Base-by-base conservation (phyloP, 1,284 basidiomycete genomes). In the Hemileia vastatrix region DNA sequence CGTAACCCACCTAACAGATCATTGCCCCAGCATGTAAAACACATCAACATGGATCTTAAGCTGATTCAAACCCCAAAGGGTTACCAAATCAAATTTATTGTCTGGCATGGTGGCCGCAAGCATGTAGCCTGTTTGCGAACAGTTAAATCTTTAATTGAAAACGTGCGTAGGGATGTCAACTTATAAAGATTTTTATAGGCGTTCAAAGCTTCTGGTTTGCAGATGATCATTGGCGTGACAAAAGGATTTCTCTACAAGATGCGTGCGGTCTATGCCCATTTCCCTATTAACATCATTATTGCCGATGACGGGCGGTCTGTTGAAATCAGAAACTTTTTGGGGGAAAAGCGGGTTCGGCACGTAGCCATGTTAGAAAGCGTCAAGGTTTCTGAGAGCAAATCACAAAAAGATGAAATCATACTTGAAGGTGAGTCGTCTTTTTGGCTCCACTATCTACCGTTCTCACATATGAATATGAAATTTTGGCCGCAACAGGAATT, bases 231-330 rank as follows among this genome's bases (percentile, higher is more conserved):
- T 72, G 94, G 93, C 72, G 92, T 96, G 67, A 97, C 92, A 60
- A 90, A 92, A 86, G 95, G 94, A 68, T 98, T 97, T 86, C 86
- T 87, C 76, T 99, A 99, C 86, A 98, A 98, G 87, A 76, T 76
- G 74, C 71, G 77, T 58, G 72, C 93, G 43, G 95, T 98, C 65
- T 99, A 98, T 78, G 95, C 95, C 75, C 95, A 99, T 84, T 99
- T 99, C 84, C 95, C 95, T 69, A 96, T 99, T 83, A 98, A 99
- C 83, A 87, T 90, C 77, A 97, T 98, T 79, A 91, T 97, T 76
- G 86, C 88, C 77, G 86, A 88, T 49, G 80, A 80, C 71, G 90
- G 90, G 64, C 77, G 77, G 61, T 81, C 85, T 58, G 79, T 96
- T 65, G 94, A 98, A 80, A 98, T 99, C 81, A 87, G 96, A 75